Evolutionary conservation across 106 monocot species (phyloP).

Genomic region (Ottelia alismoides): DNA sequence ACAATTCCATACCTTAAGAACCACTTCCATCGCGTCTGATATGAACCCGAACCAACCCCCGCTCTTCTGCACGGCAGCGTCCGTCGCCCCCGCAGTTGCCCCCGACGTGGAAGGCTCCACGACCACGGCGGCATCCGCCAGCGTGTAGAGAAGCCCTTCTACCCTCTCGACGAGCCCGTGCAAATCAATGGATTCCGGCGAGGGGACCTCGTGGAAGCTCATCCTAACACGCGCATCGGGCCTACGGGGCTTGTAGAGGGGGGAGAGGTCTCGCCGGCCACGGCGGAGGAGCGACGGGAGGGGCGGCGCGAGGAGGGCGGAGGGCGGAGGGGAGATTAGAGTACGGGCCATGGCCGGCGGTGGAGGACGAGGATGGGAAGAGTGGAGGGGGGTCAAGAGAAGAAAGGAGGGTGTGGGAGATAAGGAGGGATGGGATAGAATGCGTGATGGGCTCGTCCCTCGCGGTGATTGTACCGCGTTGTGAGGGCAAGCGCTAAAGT

Average conservation of each 20-base stretch:
- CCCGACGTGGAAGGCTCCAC: slow-evolving; percentile 16
- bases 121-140: slow-evolving; percentile 91
- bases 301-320: slow-evolving; percentile 33
- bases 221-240: slow-evolving; percentile 26
- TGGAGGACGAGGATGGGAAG: neutral
- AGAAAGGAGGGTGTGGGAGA: neutral
- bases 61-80: slow-evolving; percentile 48
- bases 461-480: too few species aligned
- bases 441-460: too few species aligned
- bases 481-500: too few species aligned
- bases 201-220: slow-evolving; percentile 45
- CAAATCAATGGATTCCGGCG: slow-evolving; percentile 28
- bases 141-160: slow-evolving; percentile 75
- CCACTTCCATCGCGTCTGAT: slow-evolving; percentile 85
- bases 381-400: too few species aligned
- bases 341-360: slow-evolving; percentile 44
- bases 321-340: slow-evolving; percentile 30
- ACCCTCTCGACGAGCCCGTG: slow-evolving; percentile 27
- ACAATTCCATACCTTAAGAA: slow-evolving; percentile 86
- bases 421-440: too few species aligned
- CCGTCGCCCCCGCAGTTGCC: slow-evolving; percentile 7
- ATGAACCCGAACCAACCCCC: slow-evolving; percentile 98
- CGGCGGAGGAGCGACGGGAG: slow-evolving; percentile 19
- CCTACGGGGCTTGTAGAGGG: slow-evolving; percentile 7
- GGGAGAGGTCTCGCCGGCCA: slow-evolving; percentile 18